Evolutionary conservation across 140 eudicot species (phyloP).

Genomic region (Cichorium intybus): DNA sequence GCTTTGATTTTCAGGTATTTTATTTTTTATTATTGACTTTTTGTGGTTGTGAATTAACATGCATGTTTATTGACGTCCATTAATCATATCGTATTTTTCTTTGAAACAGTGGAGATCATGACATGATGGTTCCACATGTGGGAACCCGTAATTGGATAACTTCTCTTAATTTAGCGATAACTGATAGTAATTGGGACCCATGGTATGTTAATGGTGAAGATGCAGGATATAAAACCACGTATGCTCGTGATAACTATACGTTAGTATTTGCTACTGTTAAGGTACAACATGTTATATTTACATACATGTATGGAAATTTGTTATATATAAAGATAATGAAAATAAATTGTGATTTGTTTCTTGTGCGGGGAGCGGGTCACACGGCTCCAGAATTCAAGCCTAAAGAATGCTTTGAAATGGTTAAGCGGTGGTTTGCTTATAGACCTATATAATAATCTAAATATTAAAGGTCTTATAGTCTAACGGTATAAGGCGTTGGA

Average conservation of each 20-base stretch:
- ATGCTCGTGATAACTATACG: slow-evolving; percentile 8
- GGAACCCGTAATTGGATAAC: slow-evolving; percentile 37
- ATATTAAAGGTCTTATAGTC: too few species aligned
- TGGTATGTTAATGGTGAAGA: slow-evolving; percentile 29
- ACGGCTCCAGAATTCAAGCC: slow-evolving; percentile 26
- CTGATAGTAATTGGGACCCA: slow-evolving; percentile 23
- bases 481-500: too few species aligned
- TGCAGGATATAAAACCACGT: slow-evolving; percentile 17
- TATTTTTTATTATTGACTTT: neutral
- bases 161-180: slow-evolving; percentile 11
- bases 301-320: neutral
- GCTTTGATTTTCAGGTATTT: slow-evolving; percentile 22
- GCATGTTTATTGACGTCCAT: too few species aligned
- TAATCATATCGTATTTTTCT: neutral
- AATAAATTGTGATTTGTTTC: neutral
- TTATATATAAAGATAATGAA: neutral
- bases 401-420: slow-evolving; percentile 21
- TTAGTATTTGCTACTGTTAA: slow-evolving; percentile 25
- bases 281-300: neutral
- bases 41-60: neutral
- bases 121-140: slow-evolving; percentile 35
- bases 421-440: slow-evolving; percentile 27
- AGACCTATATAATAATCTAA: neutral
- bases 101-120: slow-evolving; percentile 47
- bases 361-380: slow-evolving; percentile 30